phyloP scores from a whole-genome alignment of 2,329 filamentous ascomycete genomes.

The Ascochyta viciae-villosae region DNA sequence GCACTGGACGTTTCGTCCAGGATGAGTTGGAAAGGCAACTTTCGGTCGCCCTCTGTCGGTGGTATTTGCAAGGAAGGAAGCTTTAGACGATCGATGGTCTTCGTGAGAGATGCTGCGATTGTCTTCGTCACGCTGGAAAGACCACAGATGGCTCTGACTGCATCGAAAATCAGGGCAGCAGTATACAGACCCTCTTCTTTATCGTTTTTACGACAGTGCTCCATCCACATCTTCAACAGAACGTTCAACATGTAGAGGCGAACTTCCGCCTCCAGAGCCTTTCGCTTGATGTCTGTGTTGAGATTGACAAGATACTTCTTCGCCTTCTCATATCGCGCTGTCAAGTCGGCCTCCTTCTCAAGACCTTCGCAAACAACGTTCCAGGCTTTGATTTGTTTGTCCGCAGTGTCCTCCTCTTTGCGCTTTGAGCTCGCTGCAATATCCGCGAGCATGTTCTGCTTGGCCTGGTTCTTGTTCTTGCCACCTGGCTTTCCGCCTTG shows the following conservation, averaged over 20 bases:
- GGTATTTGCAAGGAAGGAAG: constrained; percentile 48
- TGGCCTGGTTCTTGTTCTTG: constrained; percentile 45
- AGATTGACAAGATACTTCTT: constrained; percentile 57
- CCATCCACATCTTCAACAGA: constrained; percentile 58
- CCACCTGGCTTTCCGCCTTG: constrained; percentile 31
- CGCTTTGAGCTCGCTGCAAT: constrained; percentile 52
- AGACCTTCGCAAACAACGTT: constrained; percentile 54
- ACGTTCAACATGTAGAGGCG: constrained; percentile 59
- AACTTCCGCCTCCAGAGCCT: constrained; percentile 54
- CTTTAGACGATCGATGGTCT: constrained; percentile 48
- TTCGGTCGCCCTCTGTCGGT: constrained; percentile 43
- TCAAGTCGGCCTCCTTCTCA: constrained; percentile 53
- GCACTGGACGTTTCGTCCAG: constrained; percentile 29
- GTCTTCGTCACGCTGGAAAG: constrained; percentile 39
- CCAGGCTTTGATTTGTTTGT: constrained; percentile 57
- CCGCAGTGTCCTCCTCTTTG: constrained; percentile 51
- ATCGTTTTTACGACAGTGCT: constrained; percentile 35
- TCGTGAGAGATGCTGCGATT: constrained; percentile 40
- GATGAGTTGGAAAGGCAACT: constrained; percentile 54
- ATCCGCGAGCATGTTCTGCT: constrained; percentile 54
- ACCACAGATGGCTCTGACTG: constrained; percentile 37
- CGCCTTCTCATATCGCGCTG: constrained; percentile 58
- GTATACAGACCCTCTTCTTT: constrained; percentile 42
- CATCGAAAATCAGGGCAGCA: constrained; percentile 45
- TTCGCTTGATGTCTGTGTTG: constrained; percentile 47